Base-by-base conservation (phyloP, 2,329 filamentous ascomycete species). In the Cadophora sp. region DNA sequence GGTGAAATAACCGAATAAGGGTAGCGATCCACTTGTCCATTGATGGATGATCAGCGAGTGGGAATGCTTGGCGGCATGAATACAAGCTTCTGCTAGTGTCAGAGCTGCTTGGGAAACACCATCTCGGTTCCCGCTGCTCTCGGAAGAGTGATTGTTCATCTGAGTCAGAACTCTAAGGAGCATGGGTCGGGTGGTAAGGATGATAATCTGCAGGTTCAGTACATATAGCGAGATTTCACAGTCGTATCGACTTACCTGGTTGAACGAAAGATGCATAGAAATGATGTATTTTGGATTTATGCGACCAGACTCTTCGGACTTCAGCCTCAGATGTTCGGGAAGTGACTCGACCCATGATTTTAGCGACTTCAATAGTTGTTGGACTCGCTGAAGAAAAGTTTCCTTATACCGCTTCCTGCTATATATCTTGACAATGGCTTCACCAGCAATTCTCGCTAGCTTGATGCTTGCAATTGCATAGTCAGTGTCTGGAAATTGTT, bases 11-110 rank as follows among this genome's bases (percentile, higher is more conserved):
- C 84, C 83, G 56, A 84, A 83, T 0, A 79, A 83, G 0, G 79
- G 76, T 64, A 84, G 83, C 0, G 81, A 80, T 0, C 83, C 83
- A 37, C 82, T 79, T 1, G 83, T 80, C 83, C 83, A 85, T 14
- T 78, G 79, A 6, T 82, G 78, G 2, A 79, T 81, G 0, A 85
- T 74, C 0, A 84, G 74, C 0, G 78, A 77, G 55, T 79, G 79
- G 0, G 83, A 84, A 40, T 84, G 81, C 0, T 81, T 78, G 0
- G 83, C 82, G 29, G 81, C 83, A 19, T 80, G 78, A 0, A 83
- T 78, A 63, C 83, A 84, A 0, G 83, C 81, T 62, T 83, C 81
- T 0, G 81, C 79, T 1, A 83, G 71, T 0, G 81, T 80, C 53
- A 78, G 72, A 1, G 80, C 80, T 50, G 46, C 56, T 31, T 56